Evolutionary conservation across 805 yeast species (phyloP).

Genomic region (Metschnikowia lunata): DNA sequence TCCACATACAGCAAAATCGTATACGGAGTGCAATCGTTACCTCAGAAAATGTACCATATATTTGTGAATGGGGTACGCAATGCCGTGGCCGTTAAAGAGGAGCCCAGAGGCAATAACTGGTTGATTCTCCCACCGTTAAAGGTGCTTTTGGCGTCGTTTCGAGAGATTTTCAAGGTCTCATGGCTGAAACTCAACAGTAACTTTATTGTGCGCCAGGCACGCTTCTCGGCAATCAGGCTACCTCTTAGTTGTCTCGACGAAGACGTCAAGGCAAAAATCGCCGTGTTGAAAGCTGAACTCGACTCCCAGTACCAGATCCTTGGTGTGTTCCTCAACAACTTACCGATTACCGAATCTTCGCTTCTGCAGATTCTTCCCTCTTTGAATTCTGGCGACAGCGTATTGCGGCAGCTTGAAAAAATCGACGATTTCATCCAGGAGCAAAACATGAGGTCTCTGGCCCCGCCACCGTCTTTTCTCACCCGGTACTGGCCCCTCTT

Average conservation of each 20-base stretch:
- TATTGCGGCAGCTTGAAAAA: slow-evolving; percentile 3
- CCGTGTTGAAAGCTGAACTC: slow-evolving; percentile 20
- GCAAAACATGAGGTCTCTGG: not conserved
- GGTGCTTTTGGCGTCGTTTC: slow-evolving; percentile 3
- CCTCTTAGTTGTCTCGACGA: slow-evolving; percentile 22
- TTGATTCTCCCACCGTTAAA: not conserved
- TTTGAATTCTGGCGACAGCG: not conserved
- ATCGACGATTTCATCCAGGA: slow-evolving; percentile 7
- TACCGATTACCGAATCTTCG: slow-evolving; percentile 8
- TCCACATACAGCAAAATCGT: slow-evolving; percentile 24
- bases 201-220: slow-evolving; percentile 12
- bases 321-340: slow-evolving; percentile 23
- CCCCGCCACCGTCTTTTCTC: slow-evolving; percentile 13
- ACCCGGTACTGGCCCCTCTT: slow-evolving; percentile 64
- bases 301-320: slow-evolving; percentile 20
- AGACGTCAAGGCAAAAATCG: slow-evolving; percentile 25
- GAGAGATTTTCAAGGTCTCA: slow-evolving; percentile 1
- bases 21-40: slow-evolving; percentile 34
- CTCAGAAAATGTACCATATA: slow-evolving; percentile 17
- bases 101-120: not conserved
- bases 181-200: slow-evolving; percentile 10
- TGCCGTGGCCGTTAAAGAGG: not conserved
- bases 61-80: slow-evolving; percentile 1
- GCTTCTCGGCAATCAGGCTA: slow-evolving; percentile 11
- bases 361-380: slow-evolving; percentile 8